Evolutionary conservation across 1,284 basidiomycete genomes (phyloP).

Genomic region (Cryptococcus neoformans): DNA sequence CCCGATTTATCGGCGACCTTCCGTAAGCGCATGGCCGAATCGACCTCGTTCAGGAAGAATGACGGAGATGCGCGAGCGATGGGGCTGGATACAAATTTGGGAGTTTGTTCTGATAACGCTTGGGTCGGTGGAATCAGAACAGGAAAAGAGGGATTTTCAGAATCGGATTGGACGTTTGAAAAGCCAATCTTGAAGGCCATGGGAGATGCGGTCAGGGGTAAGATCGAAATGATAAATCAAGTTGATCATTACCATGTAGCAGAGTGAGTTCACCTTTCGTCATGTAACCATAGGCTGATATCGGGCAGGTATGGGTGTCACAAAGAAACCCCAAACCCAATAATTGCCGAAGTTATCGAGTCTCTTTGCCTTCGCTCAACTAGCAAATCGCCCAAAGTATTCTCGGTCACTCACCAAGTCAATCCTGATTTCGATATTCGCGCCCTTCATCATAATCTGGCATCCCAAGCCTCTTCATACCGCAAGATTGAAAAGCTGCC

Average conservation of each 20-base stretch:
- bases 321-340: constrained; percentile 15
- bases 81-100: background rate
- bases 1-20: background rate
- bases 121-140: background rate
- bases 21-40: background rate
- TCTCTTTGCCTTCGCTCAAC: constrained; percentile 2
- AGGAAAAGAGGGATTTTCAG: constrained; percentile 4
- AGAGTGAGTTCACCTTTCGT: constrained; percentile 14
- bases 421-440: constrained; percentile 16
- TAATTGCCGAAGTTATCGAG: constrained; percentile 13
- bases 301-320: constrained; percentile 18
- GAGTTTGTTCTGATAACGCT: too few species aligned
- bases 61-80: background rate
- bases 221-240: background rate
- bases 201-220: constrained; percentile 3
- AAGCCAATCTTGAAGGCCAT: constrained; percentile 12
- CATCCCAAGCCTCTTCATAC: constrained; percentile 13
- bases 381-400: constrained; percentile 2
- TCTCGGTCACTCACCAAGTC: constrained; percentile 21
- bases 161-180: constrained; percentile 22
- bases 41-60: too few species aligned
- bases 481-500: constrained; percentile 10
- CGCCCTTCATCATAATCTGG: constrained; percentile 11
- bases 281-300: background rate
- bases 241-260: constrained; percentile 13